Evolutionary conservation across 164 flowering plant genomes (phyloP).

Genomic region (Kalanchoe fedtschenkoi): DNA sequence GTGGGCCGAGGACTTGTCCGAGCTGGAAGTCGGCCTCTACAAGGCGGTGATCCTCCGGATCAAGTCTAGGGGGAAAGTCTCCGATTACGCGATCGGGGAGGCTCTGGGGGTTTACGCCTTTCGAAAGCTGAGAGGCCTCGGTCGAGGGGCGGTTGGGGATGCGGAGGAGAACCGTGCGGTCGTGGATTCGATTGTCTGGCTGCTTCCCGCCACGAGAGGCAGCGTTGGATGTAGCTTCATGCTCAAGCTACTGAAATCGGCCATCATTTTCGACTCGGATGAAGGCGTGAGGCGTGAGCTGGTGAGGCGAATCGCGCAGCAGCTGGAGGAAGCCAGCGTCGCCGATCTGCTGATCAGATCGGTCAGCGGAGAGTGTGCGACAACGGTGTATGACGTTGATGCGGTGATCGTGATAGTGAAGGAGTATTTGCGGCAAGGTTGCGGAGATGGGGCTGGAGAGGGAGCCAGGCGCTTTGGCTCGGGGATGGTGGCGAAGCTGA

Average conservation of each 20-base stretch:
- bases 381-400: slow-evolving; percentile 46
- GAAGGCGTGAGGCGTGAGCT: slow-evolving; percentile 44
- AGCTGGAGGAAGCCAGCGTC: slow-evolving; percentile 77
- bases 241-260: slow-evolving; percentile 67
- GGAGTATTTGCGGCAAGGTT: slow-evolving; percentile 56
- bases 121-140: slow-evolving; percentile 56
- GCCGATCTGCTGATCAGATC: slow-evolving; percentile 61
- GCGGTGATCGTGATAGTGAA: slow-evolving; percentile 49
- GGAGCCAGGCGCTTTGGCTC: slow-evolving; percentile 24
- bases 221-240: slow-evolving; percentile 68
- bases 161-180: slow-evolving; percentile 23
- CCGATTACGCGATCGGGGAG: slow-evolving; percentile 60
- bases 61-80: slow-evolving; percentile 36
- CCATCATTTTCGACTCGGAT: slow-evolving; percentile 36
- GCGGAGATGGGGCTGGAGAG: slow-evolving; percentile 22
- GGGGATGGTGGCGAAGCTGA: slow-evolving; percentile 72
- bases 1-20: slow-evolving; percentile 95
- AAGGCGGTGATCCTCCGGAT: slow-evolving; percentile 46
- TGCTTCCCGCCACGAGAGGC: slow-evolving; percentile 64
- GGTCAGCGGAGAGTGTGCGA: slow-evolving; percentile 25
- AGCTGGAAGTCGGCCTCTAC: slow-evolving; percentile 67
- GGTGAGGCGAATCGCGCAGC: slow-evolving; percentile 55
- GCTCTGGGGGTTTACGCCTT: slow-evolving; percentile 68
- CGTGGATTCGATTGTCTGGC: slow-evolving; percentile 56
- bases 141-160: slow-evolving; percentile 40